Conservation (phyloP, 2,329 filamentous ascomycete genomes). For the Apiospora saccharicola region DNA sequence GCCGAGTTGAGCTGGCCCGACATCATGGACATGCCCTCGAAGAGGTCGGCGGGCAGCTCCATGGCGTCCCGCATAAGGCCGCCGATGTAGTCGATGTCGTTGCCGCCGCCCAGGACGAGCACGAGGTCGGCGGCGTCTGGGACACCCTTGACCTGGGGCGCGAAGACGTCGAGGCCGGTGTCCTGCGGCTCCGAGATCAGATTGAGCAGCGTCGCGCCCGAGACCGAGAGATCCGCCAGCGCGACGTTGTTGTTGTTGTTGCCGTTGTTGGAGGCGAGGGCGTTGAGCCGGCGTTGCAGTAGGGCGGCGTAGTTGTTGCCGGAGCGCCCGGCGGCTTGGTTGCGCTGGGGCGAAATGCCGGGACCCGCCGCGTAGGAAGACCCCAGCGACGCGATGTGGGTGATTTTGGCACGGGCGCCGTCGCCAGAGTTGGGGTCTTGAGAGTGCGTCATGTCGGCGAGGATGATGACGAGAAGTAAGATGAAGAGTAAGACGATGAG, state of each 20-base stretch:
- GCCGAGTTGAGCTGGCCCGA: conserved; percentile 27
- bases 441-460: conserved; percentile 6
- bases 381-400: conserved; percentile 40
- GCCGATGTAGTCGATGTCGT: conserved; percentile 48
- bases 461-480: not conserved
- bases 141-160: conserved; percentile 45
- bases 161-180: conserved; percentile 35
- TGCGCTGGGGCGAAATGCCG: conserved; percentile 42
- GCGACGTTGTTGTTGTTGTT: not conserved
- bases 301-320: conserved; percentile 47
- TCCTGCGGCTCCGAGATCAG: conserved; percentile 45
- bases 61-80: conserved; percentile 38
- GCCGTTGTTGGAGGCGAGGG: conserved; percentile 23
- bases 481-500: not conserved
- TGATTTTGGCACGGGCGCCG: not conserved
- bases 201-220: conserved; percentile 48
- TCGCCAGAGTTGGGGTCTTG: not conserved
- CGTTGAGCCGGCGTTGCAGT: conserved; percentile 36
- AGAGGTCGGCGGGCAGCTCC: not conserved
- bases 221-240: conserved; percentile 45
- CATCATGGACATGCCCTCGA: not conserved
- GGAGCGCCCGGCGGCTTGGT: conserved; percentile 41
- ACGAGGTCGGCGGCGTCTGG: conserved; percentile 46
- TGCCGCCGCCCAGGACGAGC: conserved; percentile 47
- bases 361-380: conserved; percentile 45